A percentile compares a stretch with the other conserved stretches of the same genome.
Evolutionary conservation across 345 rosid species (phyloP).

Genomic region (Triadica sebifera): DNA sequence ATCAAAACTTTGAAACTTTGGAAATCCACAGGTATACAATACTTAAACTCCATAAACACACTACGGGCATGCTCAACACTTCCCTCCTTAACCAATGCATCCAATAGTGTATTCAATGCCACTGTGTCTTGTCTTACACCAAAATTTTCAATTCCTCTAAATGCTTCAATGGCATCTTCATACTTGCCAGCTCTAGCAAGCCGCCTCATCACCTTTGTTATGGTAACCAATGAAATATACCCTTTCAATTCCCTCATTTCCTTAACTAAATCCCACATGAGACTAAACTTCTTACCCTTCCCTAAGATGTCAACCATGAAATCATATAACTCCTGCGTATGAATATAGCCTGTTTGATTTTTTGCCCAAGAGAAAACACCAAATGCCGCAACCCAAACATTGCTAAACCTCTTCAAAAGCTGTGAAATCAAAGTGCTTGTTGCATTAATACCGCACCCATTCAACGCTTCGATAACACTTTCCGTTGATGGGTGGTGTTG

Average conservation of each 20-base stretch:
- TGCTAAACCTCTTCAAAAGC: slow-evolving; percentile 59
- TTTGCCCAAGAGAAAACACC: slow-evolving; percentile 84
- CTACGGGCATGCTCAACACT: slow-evolving; percentile 64
- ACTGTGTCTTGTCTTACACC: slow-evolving; percentile 45
- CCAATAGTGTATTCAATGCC: slow-evolving; percentile 63
- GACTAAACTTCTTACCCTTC: slow-evolving; percentile 47
- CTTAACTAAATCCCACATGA: slow-evolving; percentile 60
- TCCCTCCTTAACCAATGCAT: slow-evolving; percentile 70
- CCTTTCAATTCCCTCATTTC: slow-evolving; percentile 49
- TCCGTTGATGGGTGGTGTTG: slow-evolving; percentile 34
- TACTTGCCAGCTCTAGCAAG: slow-evolving; percentile 55
- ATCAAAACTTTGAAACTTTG: slow-evolving; percentile 59
- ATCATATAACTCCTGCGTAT: slow-evolving; percentile 44
- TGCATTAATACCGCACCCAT: slow-evolving; percentile 33
- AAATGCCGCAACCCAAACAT: slow-evolving; percentile 55
- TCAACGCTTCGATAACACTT: slow-evolving; percentile 40
- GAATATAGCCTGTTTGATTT: slow-evolving; percentile 57
- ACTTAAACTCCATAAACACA: slow-evolving; percentile 46
- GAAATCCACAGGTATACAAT: slow-evolving; percentile 30
- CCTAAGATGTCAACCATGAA: slow-evolving; percentile 71
- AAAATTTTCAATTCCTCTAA: slow-evolving; percentile 50
- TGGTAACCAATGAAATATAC: slow-evolving; percentile 53
- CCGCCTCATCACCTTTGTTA: slow-evolving; percentile 68
- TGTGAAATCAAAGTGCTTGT: slow-evolving; percentile 46
- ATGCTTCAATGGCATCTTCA: slow-evolving; percentile 56